These are phyloP conservation scores for Chenopodium quinoa DNA, from an alignment of 148 eudicot species.

Conservation along the genomic window DNA sequence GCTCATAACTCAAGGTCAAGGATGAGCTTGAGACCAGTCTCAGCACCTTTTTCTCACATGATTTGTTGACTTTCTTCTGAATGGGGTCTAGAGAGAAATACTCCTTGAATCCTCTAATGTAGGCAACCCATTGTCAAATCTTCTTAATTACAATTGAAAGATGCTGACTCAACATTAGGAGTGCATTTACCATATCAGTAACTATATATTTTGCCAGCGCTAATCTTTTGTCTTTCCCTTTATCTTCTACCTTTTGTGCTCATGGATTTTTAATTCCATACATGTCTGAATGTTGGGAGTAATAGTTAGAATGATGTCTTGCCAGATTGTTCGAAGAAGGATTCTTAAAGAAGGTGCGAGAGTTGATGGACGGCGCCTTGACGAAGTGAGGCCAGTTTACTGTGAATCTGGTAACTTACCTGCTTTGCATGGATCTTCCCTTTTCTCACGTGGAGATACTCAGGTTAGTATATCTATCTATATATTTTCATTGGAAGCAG, in stretches of 20 bases:
- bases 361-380: slow-evolving; percentile 86
- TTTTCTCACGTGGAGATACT: slow-evolving; percentile 92
- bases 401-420: slow-evolving; percentile 88
- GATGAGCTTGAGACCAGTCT: too few relatives aligned
- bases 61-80: background rate
- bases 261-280: background rate
- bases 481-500: background rate
- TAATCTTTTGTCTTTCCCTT: background rate
- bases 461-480: slow-evolving; percentile 46
- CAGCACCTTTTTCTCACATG: too few relatives aligned
- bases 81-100: background rate
- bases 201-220: background rate
- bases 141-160: background rate
- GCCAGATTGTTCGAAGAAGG: slow-evolving; percentile 83
- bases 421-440: slow-evolving; percentile 83
- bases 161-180: background rate
- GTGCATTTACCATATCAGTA: background rate
- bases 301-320: slow-evolving; percentile 9
- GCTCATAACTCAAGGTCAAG: too few relatives aligned
- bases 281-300: background rate
- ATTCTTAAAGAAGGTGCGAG: slow-evolving; percentile 76
- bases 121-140: background rate
- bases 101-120: background rate
- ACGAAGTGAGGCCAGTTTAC: slow-evolving; percentile 87
- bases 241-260: background rate